Conservation (phyloP, 345 rosid species). For the Angophora floribunda region DNA sequence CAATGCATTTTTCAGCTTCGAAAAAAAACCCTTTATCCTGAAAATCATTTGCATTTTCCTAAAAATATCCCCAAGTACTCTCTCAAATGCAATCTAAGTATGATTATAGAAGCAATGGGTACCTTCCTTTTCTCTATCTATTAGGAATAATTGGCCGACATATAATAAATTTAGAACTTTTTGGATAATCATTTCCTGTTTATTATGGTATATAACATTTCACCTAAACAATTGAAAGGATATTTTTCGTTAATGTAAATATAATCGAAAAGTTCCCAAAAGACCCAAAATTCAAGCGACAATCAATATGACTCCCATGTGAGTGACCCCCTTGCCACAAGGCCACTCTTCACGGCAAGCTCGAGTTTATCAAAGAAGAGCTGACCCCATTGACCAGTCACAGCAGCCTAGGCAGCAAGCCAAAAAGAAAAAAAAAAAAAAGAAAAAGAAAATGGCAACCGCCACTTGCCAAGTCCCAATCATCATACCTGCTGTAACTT, state of each 20-base stretch:
- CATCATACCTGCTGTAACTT: too few species aligned
- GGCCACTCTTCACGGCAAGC: neutral
- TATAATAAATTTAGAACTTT: too few species aligned
- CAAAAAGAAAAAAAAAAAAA: fast-evolving
- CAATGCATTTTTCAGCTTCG: neutral
- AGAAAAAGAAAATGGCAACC: neutral
- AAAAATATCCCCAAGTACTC: neutral
- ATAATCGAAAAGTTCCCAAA: neutral
- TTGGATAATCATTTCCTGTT: too few species aligned
- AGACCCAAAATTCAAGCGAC: neutral
- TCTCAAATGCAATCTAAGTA: fast-evolving
- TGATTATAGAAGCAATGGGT: fast-evolving
- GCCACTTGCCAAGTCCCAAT: neutral
- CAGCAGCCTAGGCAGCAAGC: neutral
- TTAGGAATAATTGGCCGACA: too few species aligned
- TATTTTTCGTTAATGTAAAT: neutral
- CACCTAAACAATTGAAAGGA: neutral
- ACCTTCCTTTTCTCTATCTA: too few species aligned
- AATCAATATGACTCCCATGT: neutral
- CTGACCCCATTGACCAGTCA: neutral
- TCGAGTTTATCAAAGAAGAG: neutral
- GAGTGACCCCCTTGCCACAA: too few species aligned
- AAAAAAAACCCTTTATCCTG: fast-evolving
- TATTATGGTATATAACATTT: too few species aligned
- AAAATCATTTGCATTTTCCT: neutral